These are phyloP conservation scores for Grigorovia yakushimaensis DNA, from an alignment of 805 yeast species.

Conservation along the genomic window DNA sequence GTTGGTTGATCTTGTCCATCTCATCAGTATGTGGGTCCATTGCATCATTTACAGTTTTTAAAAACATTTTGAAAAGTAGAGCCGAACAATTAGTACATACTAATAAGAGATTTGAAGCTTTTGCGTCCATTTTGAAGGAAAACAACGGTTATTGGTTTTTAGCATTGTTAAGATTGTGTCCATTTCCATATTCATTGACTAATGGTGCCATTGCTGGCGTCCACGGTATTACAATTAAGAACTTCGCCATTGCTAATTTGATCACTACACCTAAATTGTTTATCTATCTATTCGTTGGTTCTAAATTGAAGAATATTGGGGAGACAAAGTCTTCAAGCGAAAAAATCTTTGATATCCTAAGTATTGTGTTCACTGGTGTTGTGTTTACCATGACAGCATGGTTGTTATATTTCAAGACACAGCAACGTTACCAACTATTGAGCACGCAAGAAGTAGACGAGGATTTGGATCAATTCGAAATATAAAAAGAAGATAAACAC, in stretches of 20 bases:
- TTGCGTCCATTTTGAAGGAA: slow-evolving; percentile 64
- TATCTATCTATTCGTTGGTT: slow-evolving; percentile 71
- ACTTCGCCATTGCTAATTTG: slow-evolving; percentile 61
- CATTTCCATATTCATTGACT: slow-evolving; percentile 84
- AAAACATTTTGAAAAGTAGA: slow-evolving; percentile 44
- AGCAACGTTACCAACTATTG: slow-evolving; percentile 27
- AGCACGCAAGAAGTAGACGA: slow-evolving; percentile 6
- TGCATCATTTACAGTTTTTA: slow-evolving; percentile 59
- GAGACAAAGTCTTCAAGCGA: slow-evolving; percentile 41
- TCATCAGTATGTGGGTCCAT: slow-evolving; percentile 69
- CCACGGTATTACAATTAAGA: slow-evolving; percentile 55
- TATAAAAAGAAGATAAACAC: slow-evolving; percentile 1
- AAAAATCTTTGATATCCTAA: slow-evolving; percentile 50
- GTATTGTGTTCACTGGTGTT: slow-evolving; percentile 46
- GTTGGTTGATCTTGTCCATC: slow-evolving; percentile 66
- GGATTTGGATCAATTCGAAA: slow-evolving; percentile 3
- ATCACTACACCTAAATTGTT: slow-evolving; percentile 75
- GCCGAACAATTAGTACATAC: slow-evolving; percentile 52
- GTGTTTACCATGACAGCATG: slow-evolving; percentile 55
- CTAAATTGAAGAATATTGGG: slow-evolving; percentile 61
- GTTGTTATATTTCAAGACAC: slow-evolving; percentile 51
- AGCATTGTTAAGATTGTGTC: slow-evolving; percentile 72
- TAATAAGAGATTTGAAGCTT: slow-evolving; percentile 61
- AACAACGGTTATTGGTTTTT: slow-evolving; percentile 57
- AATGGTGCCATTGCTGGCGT: slow-evolving; percentile 89